Base-by-base conservation (phyloP, 2,329 filamentous ascomycete genomes). In the Penicillium sp. region DNA sequence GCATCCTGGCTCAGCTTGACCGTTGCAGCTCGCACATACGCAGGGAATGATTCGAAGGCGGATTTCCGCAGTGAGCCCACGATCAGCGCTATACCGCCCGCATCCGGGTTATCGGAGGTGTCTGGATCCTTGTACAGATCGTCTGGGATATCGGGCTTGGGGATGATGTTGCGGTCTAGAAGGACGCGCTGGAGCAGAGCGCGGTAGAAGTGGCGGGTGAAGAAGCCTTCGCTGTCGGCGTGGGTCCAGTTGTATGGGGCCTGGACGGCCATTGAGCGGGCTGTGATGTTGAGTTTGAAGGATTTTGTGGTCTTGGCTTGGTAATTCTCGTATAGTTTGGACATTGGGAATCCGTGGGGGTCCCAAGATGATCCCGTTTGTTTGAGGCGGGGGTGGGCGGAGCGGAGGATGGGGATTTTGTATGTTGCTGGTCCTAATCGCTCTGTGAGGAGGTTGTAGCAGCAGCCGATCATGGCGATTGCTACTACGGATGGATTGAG, bases 191-290 rank as follows among this genome's bases (percentile, higher is more conserved):
- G 93, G 18, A 97, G 76, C 0, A 97, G 77, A 0, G 93, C 89
- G 37, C 93, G 87, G 75, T 87, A 99, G 71, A 93, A 95, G 69
- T 99, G 93, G 0, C 92, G 81, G 0, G 84, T 89, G 75, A 99
- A 97, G 73, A 97, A 99, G 7, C 77, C 78, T 43, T 90, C 86
- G 66, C 88, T 95, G 53, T 95, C 91, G 25, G 79, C 75, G 19
- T 77, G 75, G 2, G 87, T 87, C 93, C 93, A 99, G 73, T 99
- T 99, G 52, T 84, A 79, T 1, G 93, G 91, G 7, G 93, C 93
- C 73, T 99, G 93, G 41, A 95, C 91, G 2, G 92, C 92, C 92
- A 97, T 96, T 87, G 95, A 95, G 37, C 93, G 83, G 1, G 93
- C 90, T 3, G 93, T 99, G 65, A 97, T 95, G 70, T 99, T 97